These are phyloP conservation scores for Aureobasidium sp. DNA, from an alignment of 2,329 filamentous ascomycete species.

Conservation along the genomic window DNA sequence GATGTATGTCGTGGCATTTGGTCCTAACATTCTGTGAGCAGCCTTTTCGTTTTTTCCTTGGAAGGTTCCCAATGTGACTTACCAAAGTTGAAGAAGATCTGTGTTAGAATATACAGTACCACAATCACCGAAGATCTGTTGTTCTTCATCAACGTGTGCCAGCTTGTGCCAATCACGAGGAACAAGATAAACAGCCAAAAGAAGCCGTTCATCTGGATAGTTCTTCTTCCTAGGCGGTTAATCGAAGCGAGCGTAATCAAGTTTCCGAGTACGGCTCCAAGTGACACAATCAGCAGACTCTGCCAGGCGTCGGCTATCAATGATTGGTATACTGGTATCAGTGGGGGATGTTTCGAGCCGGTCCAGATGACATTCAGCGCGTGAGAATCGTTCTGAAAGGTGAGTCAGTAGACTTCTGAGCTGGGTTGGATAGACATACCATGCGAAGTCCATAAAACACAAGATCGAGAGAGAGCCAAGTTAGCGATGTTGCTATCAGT, in stretches of 20 bases:
- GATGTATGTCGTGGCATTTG: constrained; percentile 22
- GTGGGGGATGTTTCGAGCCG: neutral
- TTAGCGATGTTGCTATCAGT: constrained; percentile 20
- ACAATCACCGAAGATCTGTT: constrained; percentile 29
- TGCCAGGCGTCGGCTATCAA: constrained; percentile 2
- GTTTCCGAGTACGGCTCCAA: constrained; percentile 34
- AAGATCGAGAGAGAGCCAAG: constrained; percentile 12
- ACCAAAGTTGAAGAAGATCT: constrained; percentile 43
- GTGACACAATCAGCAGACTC: neutral
- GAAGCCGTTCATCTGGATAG: constrained; percentile 40
- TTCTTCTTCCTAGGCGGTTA: constrained; percentile 35
- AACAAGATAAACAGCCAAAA: constrained; percentile 36
- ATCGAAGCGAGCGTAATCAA: constrained; percentile 35
- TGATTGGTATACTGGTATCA: neutral
- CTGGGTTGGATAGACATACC: neutral
- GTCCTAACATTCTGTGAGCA: constrained; percentile 20
- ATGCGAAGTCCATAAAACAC: constrained; percentile 4
- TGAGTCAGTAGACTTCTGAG: neutral
- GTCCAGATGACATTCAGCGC: neutral
- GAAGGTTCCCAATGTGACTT: neutral
- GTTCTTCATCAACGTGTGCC: constrained; percentile 32
- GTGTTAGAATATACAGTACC: constrained; percentile 38
- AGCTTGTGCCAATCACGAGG: constrained; percentile 37
- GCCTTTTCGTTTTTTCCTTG: neutral
- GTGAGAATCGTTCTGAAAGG: neutral